These are phyloP conservation scores for Babesia gibsoni DNA, from an alignment of 169 alveolate species.

Conservation along the genomic window DNA sequence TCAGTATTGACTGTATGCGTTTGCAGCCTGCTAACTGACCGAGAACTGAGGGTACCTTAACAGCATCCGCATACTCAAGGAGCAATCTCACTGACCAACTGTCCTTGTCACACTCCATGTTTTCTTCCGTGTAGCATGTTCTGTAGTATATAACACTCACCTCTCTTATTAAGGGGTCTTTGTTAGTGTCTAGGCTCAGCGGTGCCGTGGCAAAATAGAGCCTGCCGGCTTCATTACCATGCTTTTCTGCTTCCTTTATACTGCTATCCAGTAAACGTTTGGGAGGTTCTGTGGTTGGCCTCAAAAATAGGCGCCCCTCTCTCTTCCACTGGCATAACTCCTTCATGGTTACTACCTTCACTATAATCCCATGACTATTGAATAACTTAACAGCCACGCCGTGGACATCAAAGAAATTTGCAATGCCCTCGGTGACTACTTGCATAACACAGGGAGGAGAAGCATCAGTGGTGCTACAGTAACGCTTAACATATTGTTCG, in stretches of 20 bases:
- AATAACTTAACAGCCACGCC: conserved; percentile 30
- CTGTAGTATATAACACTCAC: conserved; percentile 54
- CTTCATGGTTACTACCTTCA: conserved; percentile 25
- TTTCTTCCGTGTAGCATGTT: conserved; percentile 18
- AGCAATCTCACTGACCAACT: conserved; percentile 28
- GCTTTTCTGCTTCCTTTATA: neutral
- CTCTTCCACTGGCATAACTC: conserved; percentile 27
- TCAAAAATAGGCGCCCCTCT: conserved; percentile 14
- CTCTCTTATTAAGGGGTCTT: conserved; percentile 15
- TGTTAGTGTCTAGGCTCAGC: neutral
- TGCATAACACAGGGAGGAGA: conserved; percentile 29
- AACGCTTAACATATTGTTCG: conserved; percentile 10
- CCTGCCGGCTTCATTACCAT: conserved; percentile 28
- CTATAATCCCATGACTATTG: conserved; percentile 36
- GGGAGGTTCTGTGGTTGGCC: conserved; percentile 7
- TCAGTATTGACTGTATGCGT: conserved; percentile 46
- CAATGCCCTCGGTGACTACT: conserved; percentile 31
- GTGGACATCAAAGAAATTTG: conserved; percentile 48
- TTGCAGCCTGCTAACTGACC: conserved; percentile 57
- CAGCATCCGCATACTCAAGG: conserved; percentile 50
- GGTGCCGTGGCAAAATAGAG: conserved; percentile 13
- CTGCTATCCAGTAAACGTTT: neutral
- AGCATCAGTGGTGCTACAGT: conserved; percentile 17
- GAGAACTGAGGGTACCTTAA: conserved; percentile 49
- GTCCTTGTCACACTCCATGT: conserved; percentile 35